Conservation (phyloP, 2,329 filamentous ascomycete genomes). For the Trichoderma cornu-damae region DNA sequence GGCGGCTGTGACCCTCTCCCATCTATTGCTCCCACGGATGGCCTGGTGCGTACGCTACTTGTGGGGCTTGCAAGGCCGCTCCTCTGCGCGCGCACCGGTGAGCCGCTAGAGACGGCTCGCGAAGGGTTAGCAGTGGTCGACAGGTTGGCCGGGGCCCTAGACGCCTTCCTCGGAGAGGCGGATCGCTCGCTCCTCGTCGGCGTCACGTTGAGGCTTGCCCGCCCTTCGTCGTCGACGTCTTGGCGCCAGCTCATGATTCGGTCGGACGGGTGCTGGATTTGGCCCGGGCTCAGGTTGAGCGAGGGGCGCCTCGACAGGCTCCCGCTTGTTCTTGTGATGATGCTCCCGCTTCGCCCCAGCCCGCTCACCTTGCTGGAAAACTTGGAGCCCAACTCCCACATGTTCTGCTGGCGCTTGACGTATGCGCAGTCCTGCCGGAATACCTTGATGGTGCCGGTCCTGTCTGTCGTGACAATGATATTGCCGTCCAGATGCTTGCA, state of each 20-base stretch:
- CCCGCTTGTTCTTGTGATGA: conserved; percentile 49
- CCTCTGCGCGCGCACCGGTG: conserved; percentile 21
- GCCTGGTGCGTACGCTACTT: conserved; percentile 29
- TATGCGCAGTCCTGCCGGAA: conserved; percentile 93
- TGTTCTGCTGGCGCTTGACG: conserved; percentile 68
- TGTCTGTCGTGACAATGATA: conserved; percentile 88
- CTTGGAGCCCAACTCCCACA: conserved; percentile 71
- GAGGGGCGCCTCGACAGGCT: conserved; percentile 52
- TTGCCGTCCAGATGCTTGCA: conserved; percentile 74
- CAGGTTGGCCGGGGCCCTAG: conserved; percentile 34
- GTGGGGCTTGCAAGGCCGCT: conserved; percentile 37
- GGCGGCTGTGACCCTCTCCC: conserved; percentile 40
- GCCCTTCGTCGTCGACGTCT: conserved; percentile 44
- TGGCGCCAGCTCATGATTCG: conserved; percentile 87
- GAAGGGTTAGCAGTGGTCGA: conserved; percentile 39
- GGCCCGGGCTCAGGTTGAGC: conserved; percentile 36
- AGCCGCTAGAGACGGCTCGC: conserved; percentile 37
- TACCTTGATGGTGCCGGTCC: conserved; percentile 83
- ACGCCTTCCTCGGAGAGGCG: conserved; percentile 47
- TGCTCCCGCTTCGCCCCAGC: conserved; percentile 54
- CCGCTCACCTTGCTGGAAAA: conserved; percentile 66
- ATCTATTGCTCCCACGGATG: conserved; percentile 26
- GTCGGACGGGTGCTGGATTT: conserved; percentile 50
- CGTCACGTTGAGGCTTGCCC: conserved; percentile 37
- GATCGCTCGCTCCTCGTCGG: conserved; percentile 49